Evolutionary conservation across 768 basidiomycete genomes (phyloP).

Genomic region (Piloderma croceum): DNA sequence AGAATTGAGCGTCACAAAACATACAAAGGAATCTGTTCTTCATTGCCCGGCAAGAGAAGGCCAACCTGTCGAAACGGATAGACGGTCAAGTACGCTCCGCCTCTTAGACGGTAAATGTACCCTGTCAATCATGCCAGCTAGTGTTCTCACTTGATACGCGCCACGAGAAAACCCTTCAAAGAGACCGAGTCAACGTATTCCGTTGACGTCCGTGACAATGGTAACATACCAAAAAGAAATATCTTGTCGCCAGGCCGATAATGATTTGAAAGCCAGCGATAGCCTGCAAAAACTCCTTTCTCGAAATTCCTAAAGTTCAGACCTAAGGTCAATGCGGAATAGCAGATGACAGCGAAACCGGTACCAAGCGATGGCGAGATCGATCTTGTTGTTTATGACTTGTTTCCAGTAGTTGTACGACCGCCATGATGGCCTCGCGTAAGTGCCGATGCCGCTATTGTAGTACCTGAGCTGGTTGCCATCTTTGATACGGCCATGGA

Average conservation of each 20-base stretch:
- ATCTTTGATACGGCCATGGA: constrained; percentile 21
- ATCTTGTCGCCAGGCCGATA: constrained; percentile 29
- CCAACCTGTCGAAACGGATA: constrained; percentile 30
- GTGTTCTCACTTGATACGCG: constrained; percentile 35
- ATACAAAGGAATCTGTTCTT: constrained; percentile 28
- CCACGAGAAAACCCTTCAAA: constrained; percentile 38
- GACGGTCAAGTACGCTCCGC: too few relatives aligned
- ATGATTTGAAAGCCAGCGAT: constrained; percentile 27
- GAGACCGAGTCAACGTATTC: constrained; percentile 6
- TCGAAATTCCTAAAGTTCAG: constrained; percentile 21
- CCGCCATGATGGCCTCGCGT: constrained; percentile 15
- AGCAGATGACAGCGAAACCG: not conserved
- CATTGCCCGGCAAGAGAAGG: constrained; percentile 23
- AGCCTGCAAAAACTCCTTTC: constrained; percentile 15
- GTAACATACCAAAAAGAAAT: constrained; percentile 27
- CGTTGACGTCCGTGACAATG: not conserved
- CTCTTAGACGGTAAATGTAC: too few relatives aligned
- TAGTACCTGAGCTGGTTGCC: constrained; percentile 23
- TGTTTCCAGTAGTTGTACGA: constrained; percentile 12
- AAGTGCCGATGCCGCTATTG: constrained; percentile 28
- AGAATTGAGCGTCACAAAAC: not conserved
- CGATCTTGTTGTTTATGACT: constrained; percentile 10
- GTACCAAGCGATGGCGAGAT: constrained; percentile 16
- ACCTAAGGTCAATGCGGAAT: too few relatives aligned
- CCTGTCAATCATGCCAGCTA: constrained; percentile 37